These are phyloP conservation scores for Lophium mytilinum DNA, from an alignment of 495 filamentous ascomycete species.

Conservation along the genomic window DNA sequence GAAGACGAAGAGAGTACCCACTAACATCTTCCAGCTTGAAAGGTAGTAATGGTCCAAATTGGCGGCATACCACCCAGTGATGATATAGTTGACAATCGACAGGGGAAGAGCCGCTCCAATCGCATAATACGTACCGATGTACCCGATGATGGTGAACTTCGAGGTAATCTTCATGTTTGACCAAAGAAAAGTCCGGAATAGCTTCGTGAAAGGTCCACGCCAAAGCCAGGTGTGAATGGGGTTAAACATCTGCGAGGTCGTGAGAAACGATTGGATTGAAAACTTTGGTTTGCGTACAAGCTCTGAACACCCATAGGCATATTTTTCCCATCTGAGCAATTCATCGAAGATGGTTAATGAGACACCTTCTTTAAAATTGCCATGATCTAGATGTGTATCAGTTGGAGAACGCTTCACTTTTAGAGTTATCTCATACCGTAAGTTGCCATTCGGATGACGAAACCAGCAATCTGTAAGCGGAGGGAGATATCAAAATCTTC, in stretches of 20 bases:
- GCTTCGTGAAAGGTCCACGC: constrained; percentile 4
- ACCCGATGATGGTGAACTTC: constrained; percentile 8
- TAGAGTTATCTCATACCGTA: constrained; percentile 31
- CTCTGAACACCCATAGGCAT: constrained; percentile 68
- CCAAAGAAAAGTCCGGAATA: constrained; percentile 4
- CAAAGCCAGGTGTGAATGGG: constrained; percentile 36
- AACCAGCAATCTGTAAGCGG: constrained; percentile 57
- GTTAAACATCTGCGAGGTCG: constrained; percentile 43
- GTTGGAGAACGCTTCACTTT: too few species aligned
- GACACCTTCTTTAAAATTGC: constrained; percentile 69
- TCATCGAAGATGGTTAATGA: constrained; percentile 71
- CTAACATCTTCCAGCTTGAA: constrained; percentile 64
- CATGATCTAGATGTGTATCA: constrained; percentile 37
- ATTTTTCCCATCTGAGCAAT: constrained; percentile 67
- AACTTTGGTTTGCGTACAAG: constrained; percentile 26
- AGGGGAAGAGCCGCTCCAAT: constrained; percentile 27
- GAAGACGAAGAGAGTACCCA: constrained; percentile 61
- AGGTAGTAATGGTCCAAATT: constrained; percentile 66
- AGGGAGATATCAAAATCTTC: constrained; percentile 74
- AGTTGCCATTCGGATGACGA: constrained; percentile 59
- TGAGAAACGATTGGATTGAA: background rate
- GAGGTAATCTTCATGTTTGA: constrained; percentile 5
- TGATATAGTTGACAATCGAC: constrained; percentile 27
- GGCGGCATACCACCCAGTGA: constrained; percentile 55
- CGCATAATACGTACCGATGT: constrained; percentile 25